phyloP scores from a whole-genome alignment of 2,329 filamentous ascomycete species.

The Niveomyces coronatus region DNA sequence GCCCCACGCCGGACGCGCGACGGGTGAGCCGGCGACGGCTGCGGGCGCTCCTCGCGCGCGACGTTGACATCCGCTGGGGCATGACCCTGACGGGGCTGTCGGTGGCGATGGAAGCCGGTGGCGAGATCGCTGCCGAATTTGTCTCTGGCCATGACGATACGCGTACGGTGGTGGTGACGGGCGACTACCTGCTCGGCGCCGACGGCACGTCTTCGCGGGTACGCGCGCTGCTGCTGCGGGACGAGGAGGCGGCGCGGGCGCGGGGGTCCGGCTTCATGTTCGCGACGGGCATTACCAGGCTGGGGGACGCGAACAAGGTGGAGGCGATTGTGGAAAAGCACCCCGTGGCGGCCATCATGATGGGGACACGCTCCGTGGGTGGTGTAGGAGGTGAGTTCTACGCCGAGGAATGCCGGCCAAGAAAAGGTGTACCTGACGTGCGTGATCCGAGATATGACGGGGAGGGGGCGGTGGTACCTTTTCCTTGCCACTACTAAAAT shows the following conservation, averaged over 20 bases:
- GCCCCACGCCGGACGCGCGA: slow-evolving; percentile 21
- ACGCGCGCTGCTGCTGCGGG: slow-evolving; percentile 21
- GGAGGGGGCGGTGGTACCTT: too few species aligned
- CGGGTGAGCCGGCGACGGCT: slow-evolving; percentile 25
- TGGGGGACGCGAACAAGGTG: slow-evolving; percentile 17
- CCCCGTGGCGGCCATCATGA: slow-evolving; percentile 20
- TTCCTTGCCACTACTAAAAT: too few species aligned
- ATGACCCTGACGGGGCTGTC: slow-evolving; percentile 13
- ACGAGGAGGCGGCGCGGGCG: slow-evolving; percentile 14
- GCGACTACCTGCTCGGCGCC: slow-evolving; percentile 22
- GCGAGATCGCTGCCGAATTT: slow-evolving; percentile 18
- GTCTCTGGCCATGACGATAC: too few species aligned
- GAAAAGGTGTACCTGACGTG: too few species aligned
- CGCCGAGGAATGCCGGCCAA: too few species aligned
- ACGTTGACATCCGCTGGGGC: slow-evolving; percentile 23
- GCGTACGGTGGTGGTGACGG: too few species aligned
- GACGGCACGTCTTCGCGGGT: slow-evolving; percentile 23
- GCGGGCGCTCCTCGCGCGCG: slow-evolving; percentile 21
- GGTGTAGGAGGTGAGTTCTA: slow-evolving; percentile 22
- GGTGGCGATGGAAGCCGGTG: too few species aligned
- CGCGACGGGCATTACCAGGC: slow-evolving; percentile 18
- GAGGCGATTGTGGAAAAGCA: slow-evolving; percentile 18
- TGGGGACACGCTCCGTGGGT: slow-evolving; percentile 19
- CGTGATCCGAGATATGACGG: too few species aligned
- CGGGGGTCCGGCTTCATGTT: slow-evolving; percentile 20